Evolutionary conservation across 208 protist genomes (phyloP).

Genomic region (Trypanosoma scelopori): DNA sequence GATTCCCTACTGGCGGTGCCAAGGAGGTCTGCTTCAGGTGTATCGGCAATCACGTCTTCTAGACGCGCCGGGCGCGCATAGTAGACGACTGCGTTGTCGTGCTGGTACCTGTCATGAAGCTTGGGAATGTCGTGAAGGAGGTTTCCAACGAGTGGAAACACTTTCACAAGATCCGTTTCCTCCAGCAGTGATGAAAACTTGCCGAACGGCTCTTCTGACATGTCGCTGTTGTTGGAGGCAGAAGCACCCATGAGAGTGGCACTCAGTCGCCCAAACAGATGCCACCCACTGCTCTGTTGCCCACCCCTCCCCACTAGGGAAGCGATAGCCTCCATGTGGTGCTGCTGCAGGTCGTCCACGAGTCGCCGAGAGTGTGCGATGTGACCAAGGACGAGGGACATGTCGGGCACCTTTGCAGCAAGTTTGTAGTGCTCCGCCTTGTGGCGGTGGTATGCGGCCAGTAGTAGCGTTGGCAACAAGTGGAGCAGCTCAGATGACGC

Average conservation of each 20-base stretch:
- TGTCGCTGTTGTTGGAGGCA: background rate
- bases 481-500: constrained; percentile 23
- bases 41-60: constrained; percentile 45
- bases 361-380: constrained; percentile 55
- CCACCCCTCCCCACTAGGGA: background rate
- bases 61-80: constrained; percentile 33
- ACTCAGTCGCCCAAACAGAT: constrained; percentile 24
- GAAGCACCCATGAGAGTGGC: constrained; percentile 17
- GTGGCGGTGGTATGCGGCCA: constrained; percentile 69
- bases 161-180: constrained; percentile 37
- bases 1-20: background rate
- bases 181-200: constrained; percentile 23
- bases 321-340: background rate
- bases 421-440: constrained; percentile 48
- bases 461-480: constrained; percentile 50
- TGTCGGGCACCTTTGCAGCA: constrained; percentile 40
- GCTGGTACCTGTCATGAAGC: constrained; percentile 42
- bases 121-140: constrained; percentile 38
- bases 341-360: constrained; percentile 28
- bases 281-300: constrained; percentile 6
- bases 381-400: constrained; percentile 65
- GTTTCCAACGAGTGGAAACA: constrained; percentile 42
- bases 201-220: constrained; percentile 8
- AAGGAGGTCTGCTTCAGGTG: constrained; percentile 27
- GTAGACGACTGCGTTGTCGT: constrained; percentile 69